Conservation (phyloP, 208 protist genomes). For the Leptomonas seymouri region DNA sequence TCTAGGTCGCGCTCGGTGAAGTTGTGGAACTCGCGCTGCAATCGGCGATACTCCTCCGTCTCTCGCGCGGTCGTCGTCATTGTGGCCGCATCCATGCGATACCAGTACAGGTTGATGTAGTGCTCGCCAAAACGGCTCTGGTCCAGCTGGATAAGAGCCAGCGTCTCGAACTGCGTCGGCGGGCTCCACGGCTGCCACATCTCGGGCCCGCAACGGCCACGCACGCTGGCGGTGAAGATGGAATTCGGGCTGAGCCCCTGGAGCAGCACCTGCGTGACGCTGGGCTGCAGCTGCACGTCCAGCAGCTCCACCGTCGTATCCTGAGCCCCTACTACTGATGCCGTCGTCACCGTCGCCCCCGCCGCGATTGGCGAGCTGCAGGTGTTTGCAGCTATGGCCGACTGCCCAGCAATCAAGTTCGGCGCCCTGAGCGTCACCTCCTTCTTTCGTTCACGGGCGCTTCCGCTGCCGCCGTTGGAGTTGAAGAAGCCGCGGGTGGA, state of each 20-base stretch:
- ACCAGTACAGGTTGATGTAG: constrained; percentile 93
- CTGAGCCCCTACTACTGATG: background rate
- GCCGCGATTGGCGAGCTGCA: background rate
- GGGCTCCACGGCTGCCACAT: constrained; percentile 89
- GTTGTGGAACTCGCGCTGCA: constrained; percentile 66
- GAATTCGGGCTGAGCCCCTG: constrained; percentile 44
- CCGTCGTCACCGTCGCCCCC: background rate
- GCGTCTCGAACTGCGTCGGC: constrained; percentile 46
- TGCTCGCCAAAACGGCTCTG: constrained; percentile 91
- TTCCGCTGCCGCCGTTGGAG: constrained; percentile 7
- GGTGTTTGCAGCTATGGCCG: constrained; percentile 7
- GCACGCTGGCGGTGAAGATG: constrained; percentile 48
- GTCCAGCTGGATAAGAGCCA: constrained; percentile 69
- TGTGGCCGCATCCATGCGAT: constrained; percentile 44
- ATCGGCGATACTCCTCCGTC: constrained; percentile 44
- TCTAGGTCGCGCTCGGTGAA: constrained; percentile 70
- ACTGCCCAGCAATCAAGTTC: background rate
- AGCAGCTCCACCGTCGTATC: constrained; percentile 36
- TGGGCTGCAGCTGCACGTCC: constrained; percentile 45
- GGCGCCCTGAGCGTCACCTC: constrained; percentile 17
- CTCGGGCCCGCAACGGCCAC: constrained; percentile 46
- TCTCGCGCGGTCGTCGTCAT: constrained; percentile 32
- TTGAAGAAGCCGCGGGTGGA: constrained; percentile 20
- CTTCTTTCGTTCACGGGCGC: constrained; percentile 22
- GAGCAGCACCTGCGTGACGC: constrained; percentile 41